Evolutionary conservation across 345 rosid genomes (phyloP).

Genomic region (Lepidium sativum): DNA sequence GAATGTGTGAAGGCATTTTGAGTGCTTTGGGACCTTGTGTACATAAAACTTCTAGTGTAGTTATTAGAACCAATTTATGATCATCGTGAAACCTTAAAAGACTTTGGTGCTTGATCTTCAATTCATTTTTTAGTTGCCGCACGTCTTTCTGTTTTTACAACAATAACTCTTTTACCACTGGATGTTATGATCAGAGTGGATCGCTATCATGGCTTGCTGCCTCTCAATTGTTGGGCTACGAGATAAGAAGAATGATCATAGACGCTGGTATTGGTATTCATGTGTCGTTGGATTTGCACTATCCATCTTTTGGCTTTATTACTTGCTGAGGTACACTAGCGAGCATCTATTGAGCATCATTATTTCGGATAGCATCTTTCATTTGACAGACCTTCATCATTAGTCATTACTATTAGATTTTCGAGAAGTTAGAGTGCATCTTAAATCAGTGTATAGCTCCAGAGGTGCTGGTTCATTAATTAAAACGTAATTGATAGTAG

Average conservation of each 20-base stretch:
- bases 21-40: neutral
- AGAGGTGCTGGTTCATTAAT: neutral
- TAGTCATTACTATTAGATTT: neutral
- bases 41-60: neutral
- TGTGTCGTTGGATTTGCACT: slow-evolving; percentile 41
- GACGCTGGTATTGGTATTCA: slow-evolving; percentile 66
- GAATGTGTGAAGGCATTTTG: neutral
- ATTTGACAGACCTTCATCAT: neutral
- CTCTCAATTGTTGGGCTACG: slow-evolving; percentile 52
- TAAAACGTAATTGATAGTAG: neutral
- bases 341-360: neutral
- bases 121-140: neutral
- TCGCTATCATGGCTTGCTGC: slow-evolving; percentile 62
- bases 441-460: neutral
- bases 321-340: slow-evolving; percentile 60
- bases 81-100: neutral
- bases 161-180: neutral
- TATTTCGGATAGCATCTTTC: neutral
- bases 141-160: neutral
- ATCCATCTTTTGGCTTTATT: slow-evolving; percentile 73
- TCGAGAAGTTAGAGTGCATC: neutral
- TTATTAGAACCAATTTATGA: neutral
- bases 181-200: slow-evolving; percentile 48
- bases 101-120: neutral
- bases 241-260: slow-evolving; percentile 38